Conservation (phyloP, 805 yeast species). For the Metschnikowia amazonensis region DNA sequence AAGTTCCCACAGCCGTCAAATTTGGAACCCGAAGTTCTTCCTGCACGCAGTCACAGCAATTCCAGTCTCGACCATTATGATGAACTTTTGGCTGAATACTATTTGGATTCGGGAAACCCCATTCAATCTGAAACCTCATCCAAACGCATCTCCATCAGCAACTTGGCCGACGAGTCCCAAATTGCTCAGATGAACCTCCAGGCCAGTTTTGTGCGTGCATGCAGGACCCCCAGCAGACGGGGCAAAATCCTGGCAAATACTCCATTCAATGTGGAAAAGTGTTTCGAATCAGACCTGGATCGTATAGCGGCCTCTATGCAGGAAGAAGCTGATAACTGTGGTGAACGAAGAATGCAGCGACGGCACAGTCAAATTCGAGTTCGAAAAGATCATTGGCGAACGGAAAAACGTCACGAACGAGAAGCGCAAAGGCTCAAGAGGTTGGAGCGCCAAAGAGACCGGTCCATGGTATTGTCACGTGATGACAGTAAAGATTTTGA, state of each 20-base stretch:
- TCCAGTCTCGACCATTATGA: neutral
- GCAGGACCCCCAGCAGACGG: neutral
- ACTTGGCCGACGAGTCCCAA: neutral
- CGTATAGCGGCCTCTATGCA: neutral
- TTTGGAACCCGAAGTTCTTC: neutral
- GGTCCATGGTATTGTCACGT: too few relatives aligned
- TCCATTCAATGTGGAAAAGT: neutral
- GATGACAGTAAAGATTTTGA: too few relatives aligned
- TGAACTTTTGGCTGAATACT: neutral
- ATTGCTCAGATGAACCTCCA: constrained; percentile 2
- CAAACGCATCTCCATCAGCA: neutral
- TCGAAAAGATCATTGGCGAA: constrained; percentile 4
- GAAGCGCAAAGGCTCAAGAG: neutral
- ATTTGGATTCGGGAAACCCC: neutral
- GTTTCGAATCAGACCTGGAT: neutral
- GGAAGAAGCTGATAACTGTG: neutral
- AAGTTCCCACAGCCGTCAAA: neutral
- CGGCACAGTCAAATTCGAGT: neutral
- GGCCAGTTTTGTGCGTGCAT: neutral
- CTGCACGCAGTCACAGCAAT: neutral
- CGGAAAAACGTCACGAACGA: neutral
- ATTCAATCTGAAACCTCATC: neutral
- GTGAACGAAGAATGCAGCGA: neutral
- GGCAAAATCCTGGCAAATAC: neutral
- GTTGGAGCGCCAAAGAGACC: too few relatives aligned